Base-by-base conservation (phyloP, 2,329 filamentous ascomycete genomes). In the Fusarium siculi region DNA sequence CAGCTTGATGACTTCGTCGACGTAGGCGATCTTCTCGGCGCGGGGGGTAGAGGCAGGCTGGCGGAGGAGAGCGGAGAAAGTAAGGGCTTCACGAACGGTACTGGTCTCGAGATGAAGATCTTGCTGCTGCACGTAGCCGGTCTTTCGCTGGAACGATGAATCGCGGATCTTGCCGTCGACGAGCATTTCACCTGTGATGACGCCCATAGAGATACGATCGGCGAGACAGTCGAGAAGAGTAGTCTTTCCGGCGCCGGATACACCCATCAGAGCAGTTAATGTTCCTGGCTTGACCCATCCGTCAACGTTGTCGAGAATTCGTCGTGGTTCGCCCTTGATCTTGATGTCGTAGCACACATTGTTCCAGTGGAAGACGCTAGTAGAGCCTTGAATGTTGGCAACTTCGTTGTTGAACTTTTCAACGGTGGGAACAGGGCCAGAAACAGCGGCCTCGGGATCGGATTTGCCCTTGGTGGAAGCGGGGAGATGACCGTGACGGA, bases 281-380 rank as follows among this genome's bases (percentile, higher is more conserved):
- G 91, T 93, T 57, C 92, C 92, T 2, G 92, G 92, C 80, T 93
- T 92, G 58, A 93, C 91, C 91, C 91, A 93, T 16, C 92, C 92
- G 75, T 93, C 90, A 5, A 94, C 91, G 56, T 92, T 84, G 68
- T 93, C 89, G 30, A 94, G 83, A 76, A 95, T 91, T 15, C 91
- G 87, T 39, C 92, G 86, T 2, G 84, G 81, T 72, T 93, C 88
- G 76, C 92, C 92, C 60, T 82, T 82, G 80, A 94, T 92, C 76
- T 90, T 89, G 79, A 94, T 92, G 67, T 94, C 91, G 76, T 93
- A 94, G 81, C 90, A 92, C 4, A 94, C 89, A 66, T 93, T 85
- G 68, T 89, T 85, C 92, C 92, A 94, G 74, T 92, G 90, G 83
- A 93, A 93, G 63, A 93, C 68, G 15, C 76, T 78, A 0, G 78